phyloP scores from a whole-genome alignment of 148 eudicot species.

The Fagopyrum tataricum region DNA sequence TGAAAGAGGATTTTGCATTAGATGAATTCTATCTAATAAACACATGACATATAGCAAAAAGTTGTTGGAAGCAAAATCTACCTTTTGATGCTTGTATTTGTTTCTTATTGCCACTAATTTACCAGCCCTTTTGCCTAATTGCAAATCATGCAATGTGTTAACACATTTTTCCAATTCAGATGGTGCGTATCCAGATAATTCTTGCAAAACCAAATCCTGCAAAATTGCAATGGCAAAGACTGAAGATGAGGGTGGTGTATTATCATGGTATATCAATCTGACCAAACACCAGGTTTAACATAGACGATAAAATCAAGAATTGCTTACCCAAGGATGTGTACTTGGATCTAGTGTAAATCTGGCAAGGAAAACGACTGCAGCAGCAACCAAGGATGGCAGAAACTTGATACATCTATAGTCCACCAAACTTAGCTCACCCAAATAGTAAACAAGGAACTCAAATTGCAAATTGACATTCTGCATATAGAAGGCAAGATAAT shows the following conservation, averaged over 20 bases:
- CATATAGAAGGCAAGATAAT: conserved; percentile 19
- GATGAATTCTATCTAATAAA: background rate
- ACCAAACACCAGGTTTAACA: no score
- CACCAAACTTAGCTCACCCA: conserved; percentile 47
- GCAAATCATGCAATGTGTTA: conserved; percentile 61
- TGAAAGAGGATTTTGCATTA: background rate
- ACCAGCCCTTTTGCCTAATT: conserved; percentile 47
- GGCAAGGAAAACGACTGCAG: conserved; percentile 52
- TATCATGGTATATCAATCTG: no score
- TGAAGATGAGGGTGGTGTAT: no score
- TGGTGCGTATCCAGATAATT: conserved; percentile 60
- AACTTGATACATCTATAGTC: conserved; percentile 41
- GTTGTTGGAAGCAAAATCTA: conserved; percentile 15
- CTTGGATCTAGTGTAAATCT: conserved; percentile 38
- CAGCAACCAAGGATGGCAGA: conserved; percentile 55
- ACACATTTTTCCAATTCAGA: conserved; percentile 77
- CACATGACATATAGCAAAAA: background rate
- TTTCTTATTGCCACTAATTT: conserved; percentile 57
- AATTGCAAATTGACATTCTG: conserved; percentile 37
- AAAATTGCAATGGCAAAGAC: background rate
- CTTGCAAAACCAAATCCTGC: conserved; percentile 51
- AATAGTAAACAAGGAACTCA: conserved; percentile 44
- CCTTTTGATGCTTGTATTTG: conserved; percentile 87
- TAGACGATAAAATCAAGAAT: background rate
- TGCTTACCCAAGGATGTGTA: conserved; percentile 49